Percentiles rank a stretch among this genome's conserved stretches.
Evolutionary conservation across 148 eudicot species (phyloP).

Genomic region (Cornus florida): DNA sequence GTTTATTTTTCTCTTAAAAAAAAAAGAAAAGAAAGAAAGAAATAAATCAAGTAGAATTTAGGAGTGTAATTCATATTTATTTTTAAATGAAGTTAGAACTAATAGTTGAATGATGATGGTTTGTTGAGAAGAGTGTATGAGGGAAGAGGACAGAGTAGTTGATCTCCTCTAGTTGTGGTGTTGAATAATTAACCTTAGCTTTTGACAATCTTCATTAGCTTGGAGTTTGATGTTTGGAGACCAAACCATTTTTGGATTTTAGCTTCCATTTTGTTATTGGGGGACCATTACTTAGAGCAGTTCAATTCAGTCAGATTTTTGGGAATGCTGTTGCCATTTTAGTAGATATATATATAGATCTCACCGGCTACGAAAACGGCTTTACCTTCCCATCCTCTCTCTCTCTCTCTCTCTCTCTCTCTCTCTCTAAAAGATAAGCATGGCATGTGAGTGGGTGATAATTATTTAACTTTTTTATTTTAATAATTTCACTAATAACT

Average conservation of each 20-base stretch:
- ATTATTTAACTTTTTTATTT: no score
- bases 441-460: no score
- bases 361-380: constrained; percentile 13
- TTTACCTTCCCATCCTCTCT: not conserved
- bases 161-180: not conserved
- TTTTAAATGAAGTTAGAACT: no score
- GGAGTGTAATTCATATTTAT: no score
- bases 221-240: not conserved
- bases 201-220: not conserved
- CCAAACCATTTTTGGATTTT: not conserved
- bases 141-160: not conserved
- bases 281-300: not conserved
- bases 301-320: constrained; percentile 1
- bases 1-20: no score
- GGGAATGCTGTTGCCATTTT: constrained; percentile 8
- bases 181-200: not conserved
- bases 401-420: not conserved
- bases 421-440: not conserved
- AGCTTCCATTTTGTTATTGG: not conserved
- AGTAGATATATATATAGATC: no score
- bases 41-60: no score
- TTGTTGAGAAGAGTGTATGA: not conserved
- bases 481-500: no score
- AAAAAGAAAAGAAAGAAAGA: no score
- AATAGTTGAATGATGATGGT: not conserved